Base-by-base conservation (phyloP, 495 filamentous ascomycete species). In the Trichodelitschia bisporula region DNA sequence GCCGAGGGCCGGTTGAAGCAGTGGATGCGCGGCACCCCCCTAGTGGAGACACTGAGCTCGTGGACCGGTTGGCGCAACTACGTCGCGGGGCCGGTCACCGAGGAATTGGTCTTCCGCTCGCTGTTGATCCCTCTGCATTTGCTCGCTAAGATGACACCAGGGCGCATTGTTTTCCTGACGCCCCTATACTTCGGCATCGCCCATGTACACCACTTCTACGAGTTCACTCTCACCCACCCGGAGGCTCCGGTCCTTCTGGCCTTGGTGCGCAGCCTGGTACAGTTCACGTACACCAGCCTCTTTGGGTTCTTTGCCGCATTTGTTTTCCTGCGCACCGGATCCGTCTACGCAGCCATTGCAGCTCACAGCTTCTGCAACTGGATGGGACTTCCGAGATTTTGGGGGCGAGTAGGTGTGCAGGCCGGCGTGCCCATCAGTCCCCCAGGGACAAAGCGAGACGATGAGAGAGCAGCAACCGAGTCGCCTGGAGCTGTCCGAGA, bases 261-360 rank as follows among this genome's bases (percentile, higher is more conserved):
- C 3, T 33, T 83, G 1, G 36, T 77, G 3, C 67, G 78, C 26
- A 76, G 76, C 1, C 24, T 79, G 13, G 63, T 93, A 37, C 86
- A 97, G 45, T 72, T 97, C 40, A 56, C 61, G n/a, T 97, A 89
- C 45, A 95, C 86, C 3, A 79, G 79, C 12, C 45, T 95, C 15
- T 97, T 97, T 38, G 86, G 86, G 28, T 83, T 77, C 55, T 92
- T 66, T 53, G 83, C 79, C 0, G 76, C 76, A 2, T 97, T 95
- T 39, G 19, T 92, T n/a, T 92, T 74, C 40, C 45, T 97, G 4
- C 69, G 86, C 20, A 86, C 82, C 0, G 84, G 80, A 0, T 86
- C 71, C 14, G 42, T 91, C 20, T 53, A 62, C 26, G 70, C 74
- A 5, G 67, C 69, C 9, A 70, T 83, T 25, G 40, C 71, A 8